A percentile compares a stretch with the other conserved stretches of the same genome.
Evolutionary conservation across 2,329 filamentous ascomycete species (phyloP).

Genomic region (Pestalotiopsis sp.): DNA sequence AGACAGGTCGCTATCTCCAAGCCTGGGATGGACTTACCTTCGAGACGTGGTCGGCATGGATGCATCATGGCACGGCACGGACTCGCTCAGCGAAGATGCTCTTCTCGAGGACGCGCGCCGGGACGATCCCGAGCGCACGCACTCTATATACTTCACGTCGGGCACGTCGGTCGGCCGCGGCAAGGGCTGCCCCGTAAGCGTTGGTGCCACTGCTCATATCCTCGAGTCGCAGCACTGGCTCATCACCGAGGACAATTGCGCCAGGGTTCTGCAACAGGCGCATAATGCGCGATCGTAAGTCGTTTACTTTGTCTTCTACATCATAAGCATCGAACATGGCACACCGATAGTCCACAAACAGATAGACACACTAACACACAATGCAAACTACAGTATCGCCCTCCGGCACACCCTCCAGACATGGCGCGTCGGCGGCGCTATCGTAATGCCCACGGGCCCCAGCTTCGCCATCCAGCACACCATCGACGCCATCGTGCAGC

Average conservation of each 20-base stretch:
- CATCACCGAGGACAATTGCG: neutral
- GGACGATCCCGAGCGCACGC: slow-evolving; percentile 8
- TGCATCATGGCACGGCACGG: neutral
- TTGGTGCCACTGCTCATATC: slow-evolving; percentile 10
- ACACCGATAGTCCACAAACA: too few species aligned
- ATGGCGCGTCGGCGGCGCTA: slow-evolving; percentile 12
- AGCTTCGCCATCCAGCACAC: slow-evolving; percentile 7
- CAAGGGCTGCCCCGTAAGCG: slow-evolving; percentile 15
- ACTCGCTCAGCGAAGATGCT: neutral
- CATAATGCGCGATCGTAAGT: slow-evolving; percentile 13
- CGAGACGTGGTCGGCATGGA: neutral
- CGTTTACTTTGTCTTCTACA: neutral
- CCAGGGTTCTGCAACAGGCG: slow-evolving; percentile 11
- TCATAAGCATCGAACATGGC: neutral
- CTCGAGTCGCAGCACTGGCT: slow-evolving; percentile 17
- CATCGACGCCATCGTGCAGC: slow-evolving; percentile 11
- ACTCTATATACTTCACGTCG: slow-evolving; percentile 16
- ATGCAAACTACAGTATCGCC: slow-evolving; percentile 3
- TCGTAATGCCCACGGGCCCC: slow-evolving; percentile 12
- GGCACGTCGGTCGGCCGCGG: slow-evolving; percentile 13
- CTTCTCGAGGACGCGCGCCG: neutral
- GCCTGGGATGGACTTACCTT: neutral
- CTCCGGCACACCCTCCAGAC: slow-evolving; percentile 15
- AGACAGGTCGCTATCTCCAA: neutral
- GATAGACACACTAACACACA: neutral